Percentiles rank a stretch among this genome's conserved stretches.
Conservation (phyloP, 2,329 filamentous ascomycete species). For the Ceratocystis alfenasii region DNA sequence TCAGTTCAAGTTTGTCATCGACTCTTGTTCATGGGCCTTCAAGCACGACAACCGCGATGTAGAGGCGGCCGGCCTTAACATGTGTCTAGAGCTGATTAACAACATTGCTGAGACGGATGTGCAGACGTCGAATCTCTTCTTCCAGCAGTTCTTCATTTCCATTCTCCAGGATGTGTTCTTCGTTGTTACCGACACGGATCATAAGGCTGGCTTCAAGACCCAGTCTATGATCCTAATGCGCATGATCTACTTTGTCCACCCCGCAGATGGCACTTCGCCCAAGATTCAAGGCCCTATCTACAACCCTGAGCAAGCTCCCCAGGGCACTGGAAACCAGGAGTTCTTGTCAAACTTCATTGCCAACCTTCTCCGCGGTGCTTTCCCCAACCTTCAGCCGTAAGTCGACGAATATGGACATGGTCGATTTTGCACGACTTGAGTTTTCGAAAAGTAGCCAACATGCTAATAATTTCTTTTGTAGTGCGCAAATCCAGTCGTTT, state of each 20-base stretch:
- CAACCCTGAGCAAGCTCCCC: slow-evolving; percentile 64
- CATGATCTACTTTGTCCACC: slow-evolving; percentile 92
- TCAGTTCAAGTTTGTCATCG: slow-evolving; percentile 98
- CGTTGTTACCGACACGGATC: slow-evolving; percentile 90
- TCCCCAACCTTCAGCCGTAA: slow-evolving; percentile 83
- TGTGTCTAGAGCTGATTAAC: slow-evolving; percentile 94
- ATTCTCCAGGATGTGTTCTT: slow-evolving; percentile 98
- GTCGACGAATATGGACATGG: slow-evolving; percentile 29
- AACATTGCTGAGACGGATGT: slow-evolving; percentile 91
- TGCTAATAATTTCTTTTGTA: slow-evolving; percentile 32
- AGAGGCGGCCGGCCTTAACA: slow-evolving; percentile 88
- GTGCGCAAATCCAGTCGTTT: slow-evolving; percentile 76
- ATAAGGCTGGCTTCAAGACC: slow-evolving; percentile 98
- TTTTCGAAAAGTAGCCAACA: slow-evolving; percentile 23
- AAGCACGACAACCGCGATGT: slow-evolving; percentile 99
- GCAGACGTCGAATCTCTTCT: slow-evolving; percentile 83
- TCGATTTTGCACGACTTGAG: background rate
- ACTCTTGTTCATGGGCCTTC: slow-evolving; percentile 99
- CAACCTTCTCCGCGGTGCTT: slow-evolving; percentile 74
- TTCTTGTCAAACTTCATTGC: slow-evolving; percentile 83
- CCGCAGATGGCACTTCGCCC: slow-evolving; percentile 52
- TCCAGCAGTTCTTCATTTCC: slow-evolving; percentile 91
- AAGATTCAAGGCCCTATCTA: slow-evolving; percentile 94
- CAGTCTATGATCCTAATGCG: slow-evolving; percentile 87
- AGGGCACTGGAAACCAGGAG: slow-evolving; percentile 77